These are phyloP conservation scores for Trichoderma atrobrunneum DNA, from an alignment of 2,329 filamentous ascomycete genomes.

Conservation along the genomic window DNA sequence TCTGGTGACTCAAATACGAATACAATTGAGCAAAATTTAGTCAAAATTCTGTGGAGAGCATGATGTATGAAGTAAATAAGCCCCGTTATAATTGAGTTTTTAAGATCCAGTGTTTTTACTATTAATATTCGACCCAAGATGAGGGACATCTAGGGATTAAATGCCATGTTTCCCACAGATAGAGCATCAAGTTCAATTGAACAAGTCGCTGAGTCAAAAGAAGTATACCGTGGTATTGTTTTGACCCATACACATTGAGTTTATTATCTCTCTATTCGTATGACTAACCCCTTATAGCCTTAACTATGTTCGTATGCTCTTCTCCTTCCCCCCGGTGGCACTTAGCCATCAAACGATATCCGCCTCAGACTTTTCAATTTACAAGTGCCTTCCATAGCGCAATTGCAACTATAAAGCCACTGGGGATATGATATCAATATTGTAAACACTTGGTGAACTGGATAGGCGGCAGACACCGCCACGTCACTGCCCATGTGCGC, in stretches of 20 bases:
- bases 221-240: neutral
- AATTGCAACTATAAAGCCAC: neutral
- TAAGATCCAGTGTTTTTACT: neutral
- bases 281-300: neutral
- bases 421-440: neutral
- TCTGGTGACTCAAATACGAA: neutral
- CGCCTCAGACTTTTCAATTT: neutral
- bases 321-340: neutral
- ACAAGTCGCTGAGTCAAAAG: neutral
- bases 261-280: neutral
- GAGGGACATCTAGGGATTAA: neutral
- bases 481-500: no score
- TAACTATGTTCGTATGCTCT: neutral
- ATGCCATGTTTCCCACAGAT: neutral
- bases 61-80: neutral
- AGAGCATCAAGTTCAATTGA: neutral
- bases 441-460: neutral
- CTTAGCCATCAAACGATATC: neutral
- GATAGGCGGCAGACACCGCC: no score
- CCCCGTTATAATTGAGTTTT: neutral
- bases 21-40: neutral
- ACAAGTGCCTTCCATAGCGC: neutral
- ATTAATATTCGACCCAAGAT: neutral
- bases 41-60: neutral
- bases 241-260: neutral